Conservation (phyloP, 2,329 filamentous ascomycete species). For the Pseudogymnoascus sp. region DNA sequence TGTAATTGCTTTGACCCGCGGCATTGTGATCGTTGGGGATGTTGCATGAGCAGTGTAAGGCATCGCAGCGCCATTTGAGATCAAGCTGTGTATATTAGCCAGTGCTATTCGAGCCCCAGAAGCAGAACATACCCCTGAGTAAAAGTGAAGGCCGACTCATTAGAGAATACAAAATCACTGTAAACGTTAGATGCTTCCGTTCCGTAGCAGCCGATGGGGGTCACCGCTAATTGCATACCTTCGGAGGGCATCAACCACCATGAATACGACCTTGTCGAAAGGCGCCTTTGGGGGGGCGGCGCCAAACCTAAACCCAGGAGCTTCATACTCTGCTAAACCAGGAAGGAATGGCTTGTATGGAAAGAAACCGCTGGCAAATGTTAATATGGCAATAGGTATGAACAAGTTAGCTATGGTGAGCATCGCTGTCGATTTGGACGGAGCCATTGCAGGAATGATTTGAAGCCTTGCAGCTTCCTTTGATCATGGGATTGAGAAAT, state of each 20-base stretch:
- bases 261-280: conserved; percentile 89
- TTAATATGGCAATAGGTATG: conserved; percentile 62
- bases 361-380: conserved; percentile 90
- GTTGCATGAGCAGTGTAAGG: conserved; percentile 94
- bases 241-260: conserved; percentile 92
- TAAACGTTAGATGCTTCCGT: conserved; percentile 18
- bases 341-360: conserved; percentile 92
- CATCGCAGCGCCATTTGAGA: conserved; percentile 72
- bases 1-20: conserved; percentile 91
- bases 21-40: conserved; percentile 98
- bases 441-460: conserved; percentile 18
- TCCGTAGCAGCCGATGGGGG: not conserved
- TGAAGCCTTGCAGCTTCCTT: not conserved
- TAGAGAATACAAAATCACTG: conserved; percentile 87
- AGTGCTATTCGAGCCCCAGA: conserved; percentile 5
- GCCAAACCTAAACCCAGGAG: conserved; percentile 46
- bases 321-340: conserved; percentile 65
- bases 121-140: conserved; percentile 64
- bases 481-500: not conserved
- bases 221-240: conserved; percentile 46
- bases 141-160: conserved; percentile 72
- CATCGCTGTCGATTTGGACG: conserved; percentile 22
- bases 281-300: conserved; percentile 51
- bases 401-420: conserved; percentile 66
- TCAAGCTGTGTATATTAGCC: conserved; percentile 50